Base-by-base conservation (phyloP, 768 basidiomycete species). In the Boletellus ananas region DNA sequence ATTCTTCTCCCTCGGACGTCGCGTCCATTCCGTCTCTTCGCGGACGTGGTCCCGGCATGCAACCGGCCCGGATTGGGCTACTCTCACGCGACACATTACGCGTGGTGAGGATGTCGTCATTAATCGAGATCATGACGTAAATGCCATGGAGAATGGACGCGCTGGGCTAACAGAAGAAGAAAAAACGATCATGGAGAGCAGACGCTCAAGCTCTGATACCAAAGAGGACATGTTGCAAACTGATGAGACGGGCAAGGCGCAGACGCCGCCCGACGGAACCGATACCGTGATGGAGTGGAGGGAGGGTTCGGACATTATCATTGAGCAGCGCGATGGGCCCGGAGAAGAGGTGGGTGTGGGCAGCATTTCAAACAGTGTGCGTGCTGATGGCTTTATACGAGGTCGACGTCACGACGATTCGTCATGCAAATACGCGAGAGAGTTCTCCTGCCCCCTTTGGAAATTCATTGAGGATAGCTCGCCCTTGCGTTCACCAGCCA, bases 41-140 rank as follows among this genome's bases (percentile, higher is more conserved):
- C 80, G 92, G 57, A 97, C 95, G 8, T 92, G 89, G 86, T 94
- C 92, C 9, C 76, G 93, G 45, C 81, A 87, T 57, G 79, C 84
- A 27, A 68, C 74, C 25, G 71, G 74, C 36, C 89, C 94, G 0
- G 91, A 94, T 39, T 96, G 94, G 91, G 77, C 90, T 9, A 83
- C 80, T 42, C 84, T 88, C 56, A 85, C 87, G 16, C 75, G 83
- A 33, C 76, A 82, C 34, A 82, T 94, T 43, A 72, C 75, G 12
- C 79, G 85, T 1, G 84, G 79, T 5, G 85, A 87, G 45, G 85
- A 87, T 39, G 83, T 95, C 53, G 79, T 92, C 33, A 87, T 95
- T 63, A 95, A 96, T 62, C 78, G 90, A 18, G 94, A 95, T 62
- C 71, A 70, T 38, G 71, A 72, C 48, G 43, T 37, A 20, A 70